Conservation (phyloP, 2,329 filamentous ascomycete species). For the Thyridium curvatum region DNA sequence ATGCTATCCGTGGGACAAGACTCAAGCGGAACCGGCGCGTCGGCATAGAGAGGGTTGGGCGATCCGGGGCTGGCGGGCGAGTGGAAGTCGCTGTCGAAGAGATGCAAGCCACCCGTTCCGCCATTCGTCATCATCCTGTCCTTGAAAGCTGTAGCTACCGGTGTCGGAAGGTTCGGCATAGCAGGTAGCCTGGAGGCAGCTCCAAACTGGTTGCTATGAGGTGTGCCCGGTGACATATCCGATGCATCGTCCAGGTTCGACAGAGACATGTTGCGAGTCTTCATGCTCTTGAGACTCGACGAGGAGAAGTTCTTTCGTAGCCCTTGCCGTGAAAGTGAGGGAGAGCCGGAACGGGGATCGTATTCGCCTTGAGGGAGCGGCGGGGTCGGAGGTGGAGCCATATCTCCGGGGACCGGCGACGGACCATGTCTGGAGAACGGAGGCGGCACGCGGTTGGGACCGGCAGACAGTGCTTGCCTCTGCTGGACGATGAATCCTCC, state of each 20-base stretch:
- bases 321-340: constrained; percentile 38
- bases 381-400: constrained; percentile 24
- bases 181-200: constrained; percentile 42
- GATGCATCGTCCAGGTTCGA: constrained; percentile 54
- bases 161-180: constrained; percentile 61
- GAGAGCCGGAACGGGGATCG: constrained; percentile 43
- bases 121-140: constrained; percentile 50
- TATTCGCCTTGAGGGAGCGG: constrained; percentile 23
- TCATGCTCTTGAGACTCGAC: constrained; percentile 64
- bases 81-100: constrained; percentile 82
- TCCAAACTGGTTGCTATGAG: constrained; percentile 62
- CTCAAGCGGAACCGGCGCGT: constrained; percentile 74
- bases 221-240: constrained; percentile 68
- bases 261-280: constrained; percentile 66
- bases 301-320: constrained; percentile 66
- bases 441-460: constrained; percentile 15
- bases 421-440: constrained; percentile 24
- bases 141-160: constrained; percentile 56
- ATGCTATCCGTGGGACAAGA: constrained; percentile 85
- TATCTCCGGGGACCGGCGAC: constrained; percentile 21
- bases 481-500: constrained; percentile 31
- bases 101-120: constrained; percentile 61
- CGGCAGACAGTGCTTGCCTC: constrained; percentile 32
- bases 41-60: constrained; percentile 19
- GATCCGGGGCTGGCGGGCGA: constrained; percentile 55